A percentile compares a stretch with the other conserved stretches of the same genome.
Evolutionary conservation across 192 early-diverging fungal species (phyloP).

Genomic region (Podila epicladia): DNA sequence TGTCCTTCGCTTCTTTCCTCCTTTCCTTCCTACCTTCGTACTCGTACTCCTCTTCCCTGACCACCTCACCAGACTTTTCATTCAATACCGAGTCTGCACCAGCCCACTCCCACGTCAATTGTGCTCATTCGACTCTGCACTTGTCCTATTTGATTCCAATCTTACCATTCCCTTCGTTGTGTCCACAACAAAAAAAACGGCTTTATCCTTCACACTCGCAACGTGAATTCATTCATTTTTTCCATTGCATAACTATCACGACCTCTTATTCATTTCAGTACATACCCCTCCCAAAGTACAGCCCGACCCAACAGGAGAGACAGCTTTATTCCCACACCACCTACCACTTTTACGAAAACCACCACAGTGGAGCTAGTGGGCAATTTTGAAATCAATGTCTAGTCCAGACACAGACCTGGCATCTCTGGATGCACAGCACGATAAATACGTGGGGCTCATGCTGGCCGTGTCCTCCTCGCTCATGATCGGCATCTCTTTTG

Average conservation of each 20-base stretch:
- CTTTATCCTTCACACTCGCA: no score
- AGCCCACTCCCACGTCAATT: background rate
- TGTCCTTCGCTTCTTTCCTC: background rate
- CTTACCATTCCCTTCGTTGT: no score
- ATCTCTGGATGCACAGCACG: constrained; percentile 51
- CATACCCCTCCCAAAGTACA: no score
- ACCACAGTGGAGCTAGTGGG: background rate
- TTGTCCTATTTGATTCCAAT: no score
- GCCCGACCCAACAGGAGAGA: no score
- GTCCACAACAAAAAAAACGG: no score
- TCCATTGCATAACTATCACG: no score
- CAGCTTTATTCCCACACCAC: background rate
- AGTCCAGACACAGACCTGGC: constrained; percentile 14
- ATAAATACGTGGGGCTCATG: constrained; percentile 88
- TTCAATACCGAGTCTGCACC: no score
- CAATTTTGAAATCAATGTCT: constrained; percentile 7
- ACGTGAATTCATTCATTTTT: no score
- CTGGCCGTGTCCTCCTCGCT: constrained; percentile 89
- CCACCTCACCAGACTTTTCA: background rate
- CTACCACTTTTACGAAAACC: background rate
- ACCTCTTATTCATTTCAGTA: no score
- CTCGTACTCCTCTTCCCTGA: background rate
- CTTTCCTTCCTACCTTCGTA: background rate
- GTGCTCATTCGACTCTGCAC: no score
- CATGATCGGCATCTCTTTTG: constrained; percentile 92